phyloP scores from a whole-genome alignment of 352 stramenopile species.

The Pythium aristosporum region DNA sequence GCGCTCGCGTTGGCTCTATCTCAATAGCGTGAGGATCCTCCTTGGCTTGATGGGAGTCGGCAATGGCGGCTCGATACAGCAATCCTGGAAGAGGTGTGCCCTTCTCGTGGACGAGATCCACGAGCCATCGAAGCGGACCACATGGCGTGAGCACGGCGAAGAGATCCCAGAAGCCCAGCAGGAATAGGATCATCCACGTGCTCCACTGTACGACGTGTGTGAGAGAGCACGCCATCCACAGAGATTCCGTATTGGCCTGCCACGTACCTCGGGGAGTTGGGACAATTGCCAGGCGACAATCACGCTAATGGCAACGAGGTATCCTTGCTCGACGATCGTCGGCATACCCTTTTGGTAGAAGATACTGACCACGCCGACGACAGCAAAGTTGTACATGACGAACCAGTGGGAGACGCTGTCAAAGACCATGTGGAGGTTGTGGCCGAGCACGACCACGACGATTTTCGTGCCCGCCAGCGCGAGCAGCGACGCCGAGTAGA shows the following conservation, averaged over 20 bases:
- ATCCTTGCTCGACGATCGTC: constrained; percentile 80
- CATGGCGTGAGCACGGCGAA: constrained; percentile 96
- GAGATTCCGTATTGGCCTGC: neutral
- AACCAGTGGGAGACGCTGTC: constrained; percentile 53
- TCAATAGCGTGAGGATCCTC: neutral
- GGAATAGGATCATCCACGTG: constrained; percentile 86
- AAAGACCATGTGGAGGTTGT: constrained; percentile 48
- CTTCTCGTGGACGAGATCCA: constrained; percentile 91
- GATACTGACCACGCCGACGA: constrained; percentile 82
- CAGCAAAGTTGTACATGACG: constrained; percentile 89
- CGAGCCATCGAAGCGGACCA: constrained; percentile 92
- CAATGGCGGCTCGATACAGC: constrained; percentile 92
- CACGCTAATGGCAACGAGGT: constrained; percentile 91
- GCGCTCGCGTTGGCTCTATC: constrained; percentile 1
- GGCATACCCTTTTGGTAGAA: constrained; percentile 89
- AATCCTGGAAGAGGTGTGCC: constrained; percentile 88
- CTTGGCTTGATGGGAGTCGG: constrained; percentile 34
- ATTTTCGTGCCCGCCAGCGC: constrained; percentile 72
- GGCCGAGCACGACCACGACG: constrained; percentile 58
- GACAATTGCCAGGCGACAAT: constrained; percentile 97
- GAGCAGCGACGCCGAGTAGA: constrained; percentile 72
- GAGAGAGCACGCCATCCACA: neutral
- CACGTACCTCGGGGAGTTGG: constrained; percentile 93
- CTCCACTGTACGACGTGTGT: constrained; percentile 66
- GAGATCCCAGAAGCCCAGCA: constrained; percentile 96